Conservation (phyloP, 2,329 filamentous ascomycete genomes). For the Ophiostoma himal-ulmi region DNA sequence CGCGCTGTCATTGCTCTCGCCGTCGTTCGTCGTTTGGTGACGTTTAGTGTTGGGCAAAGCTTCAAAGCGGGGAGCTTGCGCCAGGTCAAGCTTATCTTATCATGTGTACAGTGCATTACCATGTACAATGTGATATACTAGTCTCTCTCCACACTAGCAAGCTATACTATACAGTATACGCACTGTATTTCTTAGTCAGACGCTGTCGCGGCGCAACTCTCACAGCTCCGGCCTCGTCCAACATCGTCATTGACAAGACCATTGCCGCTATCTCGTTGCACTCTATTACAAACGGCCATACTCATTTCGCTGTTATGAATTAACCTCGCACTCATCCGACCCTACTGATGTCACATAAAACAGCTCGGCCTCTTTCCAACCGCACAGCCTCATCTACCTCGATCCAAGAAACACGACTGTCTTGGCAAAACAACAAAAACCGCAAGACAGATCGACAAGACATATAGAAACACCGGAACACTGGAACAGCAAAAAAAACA, state of each 20-base stretch:
- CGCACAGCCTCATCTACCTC: slow-evolving; percentile 6
- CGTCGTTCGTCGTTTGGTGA: not conserved
- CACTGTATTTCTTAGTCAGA: slow-evolving; percentile 1
- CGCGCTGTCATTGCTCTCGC: not conserved
- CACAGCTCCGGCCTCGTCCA: slow-evolving; percentile 2
- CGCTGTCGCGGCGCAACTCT: not conserved
- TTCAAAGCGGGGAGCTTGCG: slow-evolving; percentile 6
- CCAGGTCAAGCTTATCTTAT: slow-evolving; percentile 4
- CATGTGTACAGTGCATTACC: not conserved
- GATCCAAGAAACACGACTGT: not conserved
- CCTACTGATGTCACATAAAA: not conserved
- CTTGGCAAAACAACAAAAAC: not conserved
- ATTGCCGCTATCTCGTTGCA: not conserved
- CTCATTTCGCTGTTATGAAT: not conserved
- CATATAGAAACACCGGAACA: not conserved
- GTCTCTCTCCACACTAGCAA: not conserved
- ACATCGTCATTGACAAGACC: not conserved
- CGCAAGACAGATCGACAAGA: not conserved
- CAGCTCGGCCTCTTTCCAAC: not conserved
- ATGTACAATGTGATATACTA: not conserved
- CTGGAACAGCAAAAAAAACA: not conserved
- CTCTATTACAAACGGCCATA: not conserved
- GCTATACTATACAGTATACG: not conserved
- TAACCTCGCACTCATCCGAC: not conserved
- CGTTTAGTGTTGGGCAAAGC: not conserved